These are phyloP conservation scores for Neurospora sp. DNA, from an alignment of 2,329 filamentous ascomycete genomes.

Conservation along the genomic window DNA sequence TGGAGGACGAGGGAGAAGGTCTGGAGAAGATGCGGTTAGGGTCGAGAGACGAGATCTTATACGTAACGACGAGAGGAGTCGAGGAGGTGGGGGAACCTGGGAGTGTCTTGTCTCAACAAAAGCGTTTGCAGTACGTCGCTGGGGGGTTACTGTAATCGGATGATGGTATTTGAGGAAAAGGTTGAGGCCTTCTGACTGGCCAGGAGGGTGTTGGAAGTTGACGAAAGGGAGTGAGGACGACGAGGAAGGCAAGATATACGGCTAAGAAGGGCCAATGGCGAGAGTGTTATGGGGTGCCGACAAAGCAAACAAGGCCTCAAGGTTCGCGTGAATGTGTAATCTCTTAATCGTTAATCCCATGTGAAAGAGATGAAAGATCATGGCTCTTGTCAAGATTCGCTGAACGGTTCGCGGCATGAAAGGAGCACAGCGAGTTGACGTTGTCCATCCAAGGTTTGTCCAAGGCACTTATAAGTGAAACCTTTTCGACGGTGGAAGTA, in stretches of 20 bases:
- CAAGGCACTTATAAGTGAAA: background rate
- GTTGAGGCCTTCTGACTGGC: background rate
- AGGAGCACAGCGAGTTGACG: too few relatives aligned
- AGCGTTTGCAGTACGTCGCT: background rate
- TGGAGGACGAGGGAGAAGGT: background rate
- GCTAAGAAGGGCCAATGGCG: background rate
- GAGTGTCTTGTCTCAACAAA: background rate
- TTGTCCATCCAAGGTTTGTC: background rate
- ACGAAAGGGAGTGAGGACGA: background rate
- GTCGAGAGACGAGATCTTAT: background rate
- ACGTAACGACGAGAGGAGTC: background rate
- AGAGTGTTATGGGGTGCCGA: background rate
- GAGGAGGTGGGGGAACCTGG: background rate
- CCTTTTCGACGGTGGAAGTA: background rate
- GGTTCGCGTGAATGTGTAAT: background rate
- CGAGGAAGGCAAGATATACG: background rate
- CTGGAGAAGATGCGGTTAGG: background rate
- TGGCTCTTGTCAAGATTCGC: too few relatives aligned
- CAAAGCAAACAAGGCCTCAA: background rate
- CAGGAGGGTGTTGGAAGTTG: background rate
- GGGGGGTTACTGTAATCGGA: background rate
- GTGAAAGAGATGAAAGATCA: background rate
- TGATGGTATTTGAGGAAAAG: background rate
- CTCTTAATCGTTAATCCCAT: background rate
- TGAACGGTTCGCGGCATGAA: background rate